phyloP scores from a whole-genome alignment of 345 rosid species.

The Erysimum cheiranthoides region DNA sequence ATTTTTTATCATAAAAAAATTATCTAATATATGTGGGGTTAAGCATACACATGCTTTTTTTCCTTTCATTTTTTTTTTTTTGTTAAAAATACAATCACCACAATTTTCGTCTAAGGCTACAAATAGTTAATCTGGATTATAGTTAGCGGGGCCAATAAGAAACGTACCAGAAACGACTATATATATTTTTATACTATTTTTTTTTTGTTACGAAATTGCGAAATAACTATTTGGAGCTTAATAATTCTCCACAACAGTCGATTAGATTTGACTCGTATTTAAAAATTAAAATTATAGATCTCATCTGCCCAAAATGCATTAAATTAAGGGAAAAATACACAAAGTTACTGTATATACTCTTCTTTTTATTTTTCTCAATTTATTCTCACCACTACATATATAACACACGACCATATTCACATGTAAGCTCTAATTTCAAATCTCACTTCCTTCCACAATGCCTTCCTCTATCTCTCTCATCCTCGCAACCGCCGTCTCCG shows the following conservation, averaged over 20 bases:
- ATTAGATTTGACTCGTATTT: no score
- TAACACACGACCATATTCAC: no score
- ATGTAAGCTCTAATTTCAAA: conserved; percentile 3
- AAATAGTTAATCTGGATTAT: neutral
- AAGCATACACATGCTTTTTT: no score
- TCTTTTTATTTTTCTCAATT: no score
- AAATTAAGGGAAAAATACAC: no score
- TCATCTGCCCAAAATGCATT: no score
- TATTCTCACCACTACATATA: conserved; percentile 13
- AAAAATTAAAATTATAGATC: no score
- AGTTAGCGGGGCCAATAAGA: neutral
- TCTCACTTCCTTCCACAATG: conserved; percentile 37
- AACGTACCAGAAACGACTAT: neutral
- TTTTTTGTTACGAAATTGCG: no score
- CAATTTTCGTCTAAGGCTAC: neutral
- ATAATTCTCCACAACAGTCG: no score
- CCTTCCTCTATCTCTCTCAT: conserved; percentile 29
- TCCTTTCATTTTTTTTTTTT: neutral
- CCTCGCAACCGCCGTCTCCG: conserved; percentile 33
- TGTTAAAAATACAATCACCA: neutral
- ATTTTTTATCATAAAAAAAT: neutral
- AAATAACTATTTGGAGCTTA: no score
- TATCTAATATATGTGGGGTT: neutral
- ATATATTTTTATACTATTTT: no score
- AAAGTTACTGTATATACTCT: no score